These are phyloP conservation scores for Calonectria honghensis DNA, from an alignment of 2,329 filamentous ascomycete species.

Conservation along the genomic window DNA sequence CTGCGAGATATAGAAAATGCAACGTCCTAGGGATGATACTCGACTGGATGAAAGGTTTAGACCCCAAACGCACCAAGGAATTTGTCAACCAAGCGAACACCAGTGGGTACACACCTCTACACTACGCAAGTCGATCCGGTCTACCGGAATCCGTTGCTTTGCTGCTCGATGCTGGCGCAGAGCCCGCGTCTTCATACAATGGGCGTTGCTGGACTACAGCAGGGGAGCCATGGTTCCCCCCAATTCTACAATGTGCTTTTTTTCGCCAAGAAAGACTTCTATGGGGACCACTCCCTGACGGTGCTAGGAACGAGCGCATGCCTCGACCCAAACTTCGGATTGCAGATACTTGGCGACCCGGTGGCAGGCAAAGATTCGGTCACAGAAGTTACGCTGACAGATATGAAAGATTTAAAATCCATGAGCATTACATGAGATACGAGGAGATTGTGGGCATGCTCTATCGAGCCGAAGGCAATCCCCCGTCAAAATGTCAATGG, in stretches of 20 bases:
- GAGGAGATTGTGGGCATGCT: conserved; percentile 43
- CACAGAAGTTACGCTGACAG: neutral
- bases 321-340: conserved; percentile 31
- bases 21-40: conserved; percentile 43
- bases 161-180: conserved; percentile 44
- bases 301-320: neutral
- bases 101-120: conserved; percentile 43
- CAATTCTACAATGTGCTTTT: conserved; percentile 47
- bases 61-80: neutral
- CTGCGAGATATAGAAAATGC: conserved; percentile 42
- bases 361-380: neutral
- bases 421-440: neutral
- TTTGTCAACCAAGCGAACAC: conserved; percentile 42
- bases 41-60: conserved; percentile 36
- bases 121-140: conserved; percentile 47
- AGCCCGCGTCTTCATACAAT: conserved; percentile 31
- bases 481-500: conserved; percentile 1
- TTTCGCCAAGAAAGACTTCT: conserved; percentile 40
- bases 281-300: conserved; percentile 25
- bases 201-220: neutral
- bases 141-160: conserved; percentile 40
- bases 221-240: conserved; percentile 44
- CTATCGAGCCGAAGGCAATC: conserved; percentile 36
- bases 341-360: conserved; percentile 16
- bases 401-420: neutral